Conservation (phyloP, 179 eudicot genomes). For the Beta macrorhiza region DNA sequence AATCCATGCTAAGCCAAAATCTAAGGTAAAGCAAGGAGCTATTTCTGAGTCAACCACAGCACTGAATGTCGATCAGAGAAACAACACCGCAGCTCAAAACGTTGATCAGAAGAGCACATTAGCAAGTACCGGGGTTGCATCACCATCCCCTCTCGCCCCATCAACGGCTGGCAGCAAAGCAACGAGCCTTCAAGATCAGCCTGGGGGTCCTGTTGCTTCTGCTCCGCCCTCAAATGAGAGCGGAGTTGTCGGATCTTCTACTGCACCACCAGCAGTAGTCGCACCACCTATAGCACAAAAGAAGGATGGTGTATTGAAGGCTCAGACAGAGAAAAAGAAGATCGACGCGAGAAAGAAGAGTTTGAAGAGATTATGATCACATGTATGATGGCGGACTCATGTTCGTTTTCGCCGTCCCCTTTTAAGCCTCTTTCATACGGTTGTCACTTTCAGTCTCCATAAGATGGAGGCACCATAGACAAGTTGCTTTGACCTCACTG, state of each 20-base stretch:
- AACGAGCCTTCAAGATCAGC: slow-evolving; percentile 44
- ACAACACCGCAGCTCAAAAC: slow-evolving; percentile 45
- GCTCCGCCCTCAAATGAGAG: slow-evolving; percentile 32
- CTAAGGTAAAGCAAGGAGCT: slow-evolving; percentile 67
- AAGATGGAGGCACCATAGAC: slow-evolving; percentile 18
- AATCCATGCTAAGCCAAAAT: slow-evolving; percentile 86
- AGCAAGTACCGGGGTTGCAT: slow-evolving; percentile 35
- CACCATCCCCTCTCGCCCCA: slow-evolving; percentile 36
- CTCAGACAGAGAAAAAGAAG: slow-evolving; percentile 77
- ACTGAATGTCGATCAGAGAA: slow-evolving; percentile 63
- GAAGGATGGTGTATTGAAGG: slow-evolving; percentile 49
- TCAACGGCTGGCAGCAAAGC: slow-evolving; percentile 47
- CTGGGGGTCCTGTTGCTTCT: slow-evolving; percentile 29
- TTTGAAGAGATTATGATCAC: slow-evolving; percentile 69
- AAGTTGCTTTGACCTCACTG: slow-evolving; percentile 17
- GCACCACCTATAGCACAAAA: slow-evolving; percentile 38
- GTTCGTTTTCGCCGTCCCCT: not conserved
- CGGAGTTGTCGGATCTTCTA: slow-evolving; percentile 45
- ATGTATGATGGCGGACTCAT: not conserved
- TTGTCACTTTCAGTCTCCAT: not conserved
- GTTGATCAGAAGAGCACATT: slow-evolving; percentile 49
- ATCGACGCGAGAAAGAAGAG: slow-evolving; percentile 93
- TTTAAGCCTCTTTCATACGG: not conserved
- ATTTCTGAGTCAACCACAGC: slow-evolving; percentile 77
- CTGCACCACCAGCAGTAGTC: slow-evolving; percentile 10